Conservation (phyloP, 1,139 yeast genomes). For the Yamadazyma dendronema region DNA sequence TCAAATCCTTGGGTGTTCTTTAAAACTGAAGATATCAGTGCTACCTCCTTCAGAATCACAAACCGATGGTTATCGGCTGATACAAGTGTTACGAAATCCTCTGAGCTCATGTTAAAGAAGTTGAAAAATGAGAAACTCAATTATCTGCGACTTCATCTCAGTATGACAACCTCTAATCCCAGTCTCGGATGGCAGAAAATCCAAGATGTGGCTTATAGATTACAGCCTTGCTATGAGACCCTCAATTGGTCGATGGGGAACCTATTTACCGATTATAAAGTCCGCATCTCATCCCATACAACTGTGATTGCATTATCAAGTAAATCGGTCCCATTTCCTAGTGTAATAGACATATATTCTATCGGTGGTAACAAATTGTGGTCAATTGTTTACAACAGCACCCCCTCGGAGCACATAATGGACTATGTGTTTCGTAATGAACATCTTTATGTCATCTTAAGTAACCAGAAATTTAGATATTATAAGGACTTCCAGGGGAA, state of each 20-base stretch:
- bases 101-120: constrained; percentile 4
- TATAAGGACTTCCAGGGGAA: constrained; percentile 72
- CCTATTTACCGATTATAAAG: constrained; percentile 27
- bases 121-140: neutral
- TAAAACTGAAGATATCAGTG: constrained; percentile 79
- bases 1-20: constrained; percentile 63
- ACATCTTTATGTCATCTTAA: constrained; percentile 59
- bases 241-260: constrained; percentile 37
- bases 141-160: neutral
- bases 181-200: constrained; percentile 62
- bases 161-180: constrained; percentile 38
- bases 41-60: constrained; percentile 71
- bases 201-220: constrained; percentile 59
- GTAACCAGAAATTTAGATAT: constrained; percentile 54
- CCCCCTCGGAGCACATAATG: constrained; percentile 52
- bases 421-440: constrained; percentile 60
- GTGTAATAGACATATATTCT: constrained; percentile 48
- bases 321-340: constrained; percentile 30
- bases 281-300: constrained; percentile 27
- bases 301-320: constrained; percentile 40
- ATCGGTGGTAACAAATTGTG: constrained; percentile 52
- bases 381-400: constrained; percentile 51
- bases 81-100: constrained; percentile 61
- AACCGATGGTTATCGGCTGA: constrained; percentile 74
- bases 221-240: constrained; percentile 42